Evolutionary conservation across 148 eudicot genomes (phyloP).

Genomic region (Rhododendron henanense): DNA sequence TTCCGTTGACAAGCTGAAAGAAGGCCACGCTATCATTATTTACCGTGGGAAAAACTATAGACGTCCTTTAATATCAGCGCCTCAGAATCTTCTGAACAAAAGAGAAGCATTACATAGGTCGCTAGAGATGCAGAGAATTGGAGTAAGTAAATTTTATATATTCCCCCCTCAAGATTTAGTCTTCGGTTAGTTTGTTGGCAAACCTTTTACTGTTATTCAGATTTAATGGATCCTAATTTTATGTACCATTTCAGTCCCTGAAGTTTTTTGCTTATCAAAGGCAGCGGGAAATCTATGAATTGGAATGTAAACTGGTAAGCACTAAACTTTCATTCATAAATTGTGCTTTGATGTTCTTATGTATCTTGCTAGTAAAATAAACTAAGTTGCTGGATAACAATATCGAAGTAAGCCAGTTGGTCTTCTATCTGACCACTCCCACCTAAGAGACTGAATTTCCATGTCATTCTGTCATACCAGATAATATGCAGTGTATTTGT

Average conservation of each 20-base stretch:
- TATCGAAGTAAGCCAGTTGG: neutral
- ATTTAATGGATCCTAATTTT: conserved; percentile 4
- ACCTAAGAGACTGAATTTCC: neutral
- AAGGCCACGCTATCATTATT: conserved; percentile 81
- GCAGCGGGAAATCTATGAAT: conserved; percentile 52
- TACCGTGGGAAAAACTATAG: conserved; percentile 89
- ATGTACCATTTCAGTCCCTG: conserved; percentile 50
- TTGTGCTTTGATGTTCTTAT: neutral
- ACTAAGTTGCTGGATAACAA: neutral
- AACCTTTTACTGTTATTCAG: neutral
- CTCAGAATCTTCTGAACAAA: conserved; percentile 61
- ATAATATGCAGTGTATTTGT: neutral
- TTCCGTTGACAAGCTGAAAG: conserved; percentile 68
- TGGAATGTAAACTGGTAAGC: conserved; percentile 64
- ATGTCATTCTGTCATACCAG: neutral
- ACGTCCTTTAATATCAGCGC: conserved; percentile 51
- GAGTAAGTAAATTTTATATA: conserved; percentile 52
- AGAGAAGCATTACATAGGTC: conserved; percentile 79
- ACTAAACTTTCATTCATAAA: neutral
- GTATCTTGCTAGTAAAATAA: neutral
- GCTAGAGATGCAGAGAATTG: conserved; percentile 77
- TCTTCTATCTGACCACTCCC: neutral
- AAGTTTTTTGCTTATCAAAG: conserved; percentile 75
- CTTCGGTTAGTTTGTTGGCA: neutral
- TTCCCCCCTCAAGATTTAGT: neutral